Base-by-base conservation (phyloP, 2,329 filamentous ascomycete species). In the Rutstroemia sp. region DNA sequence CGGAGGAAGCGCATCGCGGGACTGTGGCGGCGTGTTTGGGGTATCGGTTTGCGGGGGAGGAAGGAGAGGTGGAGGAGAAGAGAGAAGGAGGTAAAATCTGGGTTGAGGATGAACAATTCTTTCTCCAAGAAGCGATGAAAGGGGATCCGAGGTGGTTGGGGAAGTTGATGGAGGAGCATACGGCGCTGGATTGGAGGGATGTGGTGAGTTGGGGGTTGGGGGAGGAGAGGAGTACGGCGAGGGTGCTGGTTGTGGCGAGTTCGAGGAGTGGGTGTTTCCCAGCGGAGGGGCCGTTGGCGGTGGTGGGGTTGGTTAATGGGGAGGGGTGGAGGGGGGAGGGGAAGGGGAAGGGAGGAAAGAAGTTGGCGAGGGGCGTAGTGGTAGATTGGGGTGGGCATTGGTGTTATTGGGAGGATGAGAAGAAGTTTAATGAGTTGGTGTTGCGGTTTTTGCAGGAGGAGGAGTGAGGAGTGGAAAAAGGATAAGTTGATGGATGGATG, bases 341-440 rank as follows among this genome's bases (percentile, higher is more conserved):
- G 37, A 30, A n/a, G n/a, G n/a, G n/a, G n/a, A n/a, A n/a, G 21
- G 2, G 19, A 9, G 7, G 56, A 51, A 21, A 45, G 8, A 23
- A 23, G 19, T 45, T 45, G 41, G 65, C 65, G n/a, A 58, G 39
- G 12, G 67, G 67, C 2, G 52, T 63, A 12, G 61, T 63, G 9
- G 66, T 66, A 12, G 56, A 61, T 42, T 69, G 67, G 63, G 68
- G 68, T 30, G 68, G 68, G 1, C 68, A 70, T 61, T 70, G 68
- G 68, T 65, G 66, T 51, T 70, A 69, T 53, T 70, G 66, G 65
- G 68, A 69, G 56, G 57, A 66, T 54, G 61, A 63, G 14, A 58
- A 57, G 55, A 61, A 46, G 48, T 69, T 69, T 55, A 58, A 65
- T 48, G 52, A 54, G 21, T 41, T 69, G 19, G 64, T 57, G 34